A percentile compares a stretch with the other conserved stretches of the same genome.
phyloP scores from a whole-genome alignment of 352 stramenopile genomes.

The Globisporangium nunn region DNA sequence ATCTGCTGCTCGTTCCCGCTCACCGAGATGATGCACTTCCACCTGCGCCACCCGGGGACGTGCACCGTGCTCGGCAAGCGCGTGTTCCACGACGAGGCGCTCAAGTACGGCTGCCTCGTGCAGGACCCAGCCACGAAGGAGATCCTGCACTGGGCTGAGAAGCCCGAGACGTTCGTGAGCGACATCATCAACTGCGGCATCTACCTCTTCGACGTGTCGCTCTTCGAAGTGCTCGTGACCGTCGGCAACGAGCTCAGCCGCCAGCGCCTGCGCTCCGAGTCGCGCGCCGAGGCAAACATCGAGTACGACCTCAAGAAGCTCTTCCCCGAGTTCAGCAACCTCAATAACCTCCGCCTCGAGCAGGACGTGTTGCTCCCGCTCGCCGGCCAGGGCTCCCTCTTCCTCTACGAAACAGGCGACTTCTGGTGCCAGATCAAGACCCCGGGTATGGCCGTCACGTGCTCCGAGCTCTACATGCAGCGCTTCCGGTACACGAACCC shows the following conservation, averaged over 20 bases:
- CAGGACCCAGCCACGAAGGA: slow-evolving; percentile 67
- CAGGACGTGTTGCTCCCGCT: slow-evolving; percentile 81
- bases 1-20: slow-evolving; percentile 86
- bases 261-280: slow-evolving; percentile 72
- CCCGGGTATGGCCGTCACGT: slow-evolving; percentile 85
- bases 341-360: slow-evolving; percentile 78
- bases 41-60: slow-evolving; percentile 61
- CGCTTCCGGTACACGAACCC: slow-evolving; percentile 87
- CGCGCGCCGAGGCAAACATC: slow-evolving; percentile 56
- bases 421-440: slow-evolving; percentile 91
- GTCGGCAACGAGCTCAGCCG: slow-evolving; percentile 77
- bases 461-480: slow-evolving; percentile 88
- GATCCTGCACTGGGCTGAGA: slow-evolving; percentile 87
- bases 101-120: slow-evolving; percentile 86
- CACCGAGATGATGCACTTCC: slow-evolving; percentile 86
- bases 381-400: slow-evolving; percentile 66
- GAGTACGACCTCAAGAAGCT: slow-evolving; percentile 82
- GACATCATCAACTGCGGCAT: slow-evolving; percentile 89
- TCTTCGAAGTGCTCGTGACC: slow-evolving; percentile 72
- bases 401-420: slow-evolving; percentile 77
- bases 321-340: slow-evolving; percentile 83
- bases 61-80: slow-evolving; percentile 83
- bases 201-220: slow-evolving; percentile 79
- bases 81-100: slow-evolving; percentile 84
- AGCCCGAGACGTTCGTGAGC: slow-evolving; percentile 86